phyloP scores from a whole-genome alignment of 495 filamentous ascomycete species.

The Aspergillus bertholletiae region DNA sequence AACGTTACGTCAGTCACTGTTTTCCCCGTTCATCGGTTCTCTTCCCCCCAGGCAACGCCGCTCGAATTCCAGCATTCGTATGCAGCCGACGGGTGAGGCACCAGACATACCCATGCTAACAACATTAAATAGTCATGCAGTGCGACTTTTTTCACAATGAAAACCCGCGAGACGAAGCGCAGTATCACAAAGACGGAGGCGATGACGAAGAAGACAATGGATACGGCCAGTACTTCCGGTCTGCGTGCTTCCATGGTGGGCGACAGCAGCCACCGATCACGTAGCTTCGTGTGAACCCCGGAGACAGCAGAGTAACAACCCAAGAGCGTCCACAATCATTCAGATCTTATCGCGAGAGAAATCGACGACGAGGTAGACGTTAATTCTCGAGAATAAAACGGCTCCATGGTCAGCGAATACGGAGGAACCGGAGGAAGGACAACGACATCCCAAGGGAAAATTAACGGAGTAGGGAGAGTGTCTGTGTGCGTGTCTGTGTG shows the following conservation, averaged over 20 bases:
- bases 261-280: neutral
- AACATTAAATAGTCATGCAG: slow-evolving; percentile 84
- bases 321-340: neutral
- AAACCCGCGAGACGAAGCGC: slow-evolving; percentile 67
- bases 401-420: neutral
- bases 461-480: neutral
- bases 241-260: slow-evolving; percentile 52
- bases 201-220: slow-evolving; percentile 61
- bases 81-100: neutral
- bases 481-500: too few relatives aligned
- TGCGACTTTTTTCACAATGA: slow-evolving; percentile 64
- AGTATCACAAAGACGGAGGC: slow-evolving; percentile 69
- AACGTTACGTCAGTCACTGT: neutral
- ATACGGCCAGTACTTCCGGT: slow-evolving; percentile 69
- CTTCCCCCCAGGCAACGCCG: neutral
- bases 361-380: neutral
- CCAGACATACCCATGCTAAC: slow-evolving; percentile 66
- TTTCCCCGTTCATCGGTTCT: neutral
- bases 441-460: neutral
- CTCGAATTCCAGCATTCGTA: neutral
- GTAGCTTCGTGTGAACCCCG: neutral
- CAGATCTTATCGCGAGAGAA: neutral
- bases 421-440: neutral
- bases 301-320: neutral
- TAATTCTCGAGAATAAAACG: neutral